A percentile compares a stretch with the other conserved stretches of the same genome.
Evolutionary conservation across 75 land plant genomes (phyloP).

Genomic region (Sequoiadendron giganteum): DNA sequence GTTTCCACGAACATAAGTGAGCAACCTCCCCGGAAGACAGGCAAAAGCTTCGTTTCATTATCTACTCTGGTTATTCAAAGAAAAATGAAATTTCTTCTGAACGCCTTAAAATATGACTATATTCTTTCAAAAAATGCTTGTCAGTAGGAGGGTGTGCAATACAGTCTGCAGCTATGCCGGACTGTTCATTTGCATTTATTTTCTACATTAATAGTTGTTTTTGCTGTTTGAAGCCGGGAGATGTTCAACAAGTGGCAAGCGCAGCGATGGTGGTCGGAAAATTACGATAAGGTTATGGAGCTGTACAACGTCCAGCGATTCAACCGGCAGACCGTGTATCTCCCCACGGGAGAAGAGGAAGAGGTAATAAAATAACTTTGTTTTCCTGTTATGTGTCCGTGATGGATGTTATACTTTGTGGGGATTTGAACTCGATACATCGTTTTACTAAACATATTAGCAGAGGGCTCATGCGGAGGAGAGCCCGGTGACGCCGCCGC

Average conservation of each 20-base stretch:
- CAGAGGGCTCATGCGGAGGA: constrained; percentile 49
- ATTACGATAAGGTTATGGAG: constrained; percentile 90
- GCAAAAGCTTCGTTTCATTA: too few species aligned
- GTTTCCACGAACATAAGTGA: neutral
- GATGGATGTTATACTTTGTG: neutral
- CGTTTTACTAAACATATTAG: neutral
- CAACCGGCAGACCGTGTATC: constrained; percentile 45
- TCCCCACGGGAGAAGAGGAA: constrained; percentile 62
- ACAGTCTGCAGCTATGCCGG: neutral
- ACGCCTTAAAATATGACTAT: neutral
- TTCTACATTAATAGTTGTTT: neutral
- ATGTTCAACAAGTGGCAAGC: constrained; percentile 97
- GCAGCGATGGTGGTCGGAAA: constrained; percentile 97
- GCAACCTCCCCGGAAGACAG: neutral
- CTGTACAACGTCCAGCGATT: constrained; percentile 83
- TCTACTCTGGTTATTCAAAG: too few species aligned
- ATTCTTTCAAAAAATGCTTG: neutral
- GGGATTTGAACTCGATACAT: neutral
- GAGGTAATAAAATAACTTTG: constrained; percentile 32
- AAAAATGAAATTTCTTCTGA: too few species aligned
- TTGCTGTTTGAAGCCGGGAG: constrained; percentile 59
- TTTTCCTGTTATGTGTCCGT: neutral
- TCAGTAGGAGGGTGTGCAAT: neutral
- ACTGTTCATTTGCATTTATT: neutral
- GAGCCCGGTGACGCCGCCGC: constrained; percentile 65